Conservation (phyloP, 257 asterid species). For the Hygrophila difformis region DNA sequence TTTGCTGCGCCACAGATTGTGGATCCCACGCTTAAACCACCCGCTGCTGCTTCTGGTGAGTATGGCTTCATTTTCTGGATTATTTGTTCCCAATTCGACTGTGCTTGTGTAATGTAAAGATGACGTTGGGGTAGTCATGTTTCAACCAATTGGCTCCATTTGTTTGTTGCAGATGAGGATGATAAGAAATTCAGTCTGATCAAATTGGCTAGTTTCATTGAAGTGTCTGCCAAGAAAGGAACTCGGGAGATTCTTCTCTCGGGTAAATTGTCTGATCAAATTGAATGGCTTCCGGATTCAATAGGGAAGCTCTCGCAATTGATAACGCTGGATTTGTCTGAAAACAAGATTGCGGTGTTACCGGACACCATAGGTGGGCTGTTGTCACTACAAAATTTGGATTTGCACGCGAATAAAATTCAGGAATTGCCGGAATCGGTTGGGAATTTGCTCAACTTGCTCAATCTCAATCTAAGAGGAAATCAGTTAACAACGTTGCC, state of each 20-base stretch:
- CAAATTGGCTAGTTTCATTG: conserved; percentile 63
- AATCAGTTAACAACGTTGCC: conserved; percentile 57
- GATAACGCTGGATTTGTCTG: conserved; percentile 59
- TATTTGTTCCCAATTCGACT: not conserved
- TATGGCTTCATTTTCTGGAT: not conserved
- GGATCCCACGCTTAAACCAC: conserved; percentile 49
- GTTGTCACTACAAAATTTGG: conserved; percentile 44
- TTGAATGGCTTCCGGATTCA: conserved; percentile 90
- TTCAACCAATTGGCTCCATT: conserved; percentile 2
- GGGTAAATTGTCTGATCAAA: conserved; percentile 58
- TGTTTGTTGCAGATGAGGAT: conserved; percentile 44
- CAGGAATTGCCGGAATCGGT: conserved; percentile 57
- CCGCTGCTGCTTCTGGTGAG: conserved; percentile 34
- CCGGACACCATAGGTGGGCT: conserved; percentile 59
- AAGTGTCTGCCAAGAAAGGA: conserved; percentile 66
- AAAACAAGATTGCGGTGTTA: conserved; percentile 42
- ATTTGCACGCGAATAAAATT: conserved; percentile 50
- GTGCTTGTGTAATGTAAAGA: conserved; percentile 1
- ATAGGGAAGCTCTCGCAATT: conserved; percentile 67
- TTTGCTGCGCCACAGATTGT: conserved; percentile 25
- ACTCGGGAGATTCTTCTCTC: conserved; percentile 47
- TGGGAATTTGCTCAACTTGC: conserved; percentile 54
- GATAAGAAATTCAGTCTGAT: conserved; percentile 60
- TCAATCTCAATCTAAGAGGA: conserved; percentile 52
- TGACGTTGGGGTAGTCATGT: not conserved